phyloP scores from a whole-genome alignment of 169 alveolate genomes.

The Amoebophrya sp. region DNA sequence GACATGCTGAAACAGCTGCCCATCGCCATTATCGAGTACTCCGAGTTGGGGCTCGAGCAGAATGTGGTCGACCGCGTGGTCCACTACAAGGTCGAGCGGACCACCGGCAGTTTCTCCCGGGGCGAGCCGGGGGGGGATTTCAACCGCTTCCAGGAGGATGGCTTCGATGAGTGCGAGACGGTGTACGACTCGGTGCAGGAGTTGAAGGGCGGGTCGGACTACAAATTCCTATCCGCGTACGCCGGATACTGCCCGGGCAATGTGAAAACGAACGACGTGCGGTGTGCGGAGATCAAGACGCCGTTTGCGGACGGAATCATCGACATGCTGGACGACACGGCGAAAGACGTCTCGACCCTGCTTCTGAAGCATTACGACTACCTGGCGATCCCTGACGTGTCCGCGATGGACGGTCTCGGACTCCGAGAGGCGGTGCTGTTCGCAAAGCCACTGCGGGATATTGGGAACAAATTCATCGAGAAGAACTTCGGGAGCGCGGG shows the following conservation, averaged over 20 bases:
- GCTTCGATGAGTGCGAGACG: neutral
- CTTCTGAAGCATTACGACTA: neutral
- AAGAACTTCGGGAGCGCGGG: neutral
- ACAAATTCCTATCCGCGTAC: neutral
- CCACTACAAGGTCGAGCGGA: neutral
- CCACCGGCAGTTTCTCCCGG: no score
- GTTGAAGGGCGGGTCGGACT: neutral
- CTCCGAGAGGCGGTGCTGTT: neutral
- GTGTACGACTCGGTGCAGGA: neutral
- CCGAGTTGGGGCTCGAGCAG: neutral
- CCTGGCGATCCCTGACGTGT: neutral
- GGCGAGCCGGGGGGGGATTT: neutral
- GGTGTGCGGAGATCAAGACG: neutral
- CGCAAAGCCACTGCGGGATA: neutral
- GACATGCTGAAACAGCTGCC: neutral
- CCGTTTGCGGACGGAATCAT: neutral
- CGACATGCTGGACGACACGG: neutral
- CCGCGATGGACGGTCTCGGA: neutral
- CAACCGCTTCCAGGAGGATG: neutral
- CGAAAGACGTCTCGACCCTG: neutral
- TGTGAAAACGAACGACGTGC: neutral
- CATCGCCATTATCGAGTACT: neutral
- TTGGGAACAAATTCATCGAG: neutral
- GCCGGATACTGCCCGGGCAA: neutral
- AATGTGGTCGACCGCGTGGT: neutral